phyloP scores from a whole-genome alignment of 2,329 filamentous ascomycete species.

The Ophiostoma perfectum region DNA sequence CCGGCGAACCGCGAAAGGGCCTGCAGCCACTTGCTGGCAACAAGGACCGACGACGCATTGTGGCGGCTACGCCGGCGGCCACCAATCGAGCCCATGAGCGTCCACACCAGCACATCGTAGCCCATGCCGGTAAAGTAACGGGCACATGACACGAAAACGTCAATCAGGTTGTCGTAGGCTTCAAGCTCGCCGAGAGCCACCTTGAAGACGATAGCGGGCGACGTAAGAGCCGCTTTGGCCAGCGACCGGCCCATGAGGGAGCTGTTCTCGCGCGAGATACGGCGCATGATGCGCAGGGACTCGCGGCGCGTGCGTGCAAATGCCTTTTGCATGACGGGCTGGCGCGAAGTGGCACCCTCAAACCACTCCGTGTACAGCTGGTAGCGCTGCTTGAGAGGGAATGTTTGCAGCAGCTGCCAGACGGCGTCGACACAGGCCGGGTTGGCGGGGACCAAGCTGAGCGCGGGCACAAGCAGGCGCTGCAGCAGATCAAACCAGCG shows the following conservation, averaged over 20 bases:
- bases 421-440: constrained; percentile 79
- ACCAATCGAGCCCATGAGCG: constrained; percentile 67
- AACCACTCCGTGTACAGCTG: constrained; percentile 93
- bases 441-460: constrained; percentile 82
- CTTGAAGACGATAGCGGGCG: constrained; percentile 85
- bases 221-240: constrained; percentile 86
- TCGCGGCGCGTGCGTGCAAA: constrained; percentile 73
- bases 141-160: constrained; percentile 89
- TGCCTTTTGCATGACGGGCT: constrained; percentile 70
- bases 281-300: constrained; percentile 80
- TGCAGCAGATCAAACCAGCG: constrained; percentile 84
- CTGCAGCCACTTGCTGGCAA: constrained; percentile 88
- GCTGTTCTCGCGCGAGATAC: constrained; percentile 81
- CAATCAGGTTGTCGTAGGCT: constrained; percentile 89
- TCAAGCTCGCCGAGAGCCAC: constrained; percentile 88
- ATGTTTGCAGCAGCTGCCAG: constrained; percentile 75
- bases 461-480: constrained; percentile 75
- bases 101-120: constrained; percentile 92
- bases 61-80: constrained; percentile 59
- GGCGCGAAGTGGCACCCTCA: constrained; percentile 67
- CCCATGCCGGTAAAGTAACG: constrained; percentile 89
- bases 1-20: constrained; percentile 87
- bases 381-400: constrained; percentile 71
- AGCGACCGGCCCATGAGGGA: constrained; percentile 79
- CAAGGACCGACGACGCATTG: constrained; percentile 56